Evolutionary conservation across 495 filamentous ascomycete genomes (phyloP), one percentile per base, ranked within the genome.

Genomic region (Lasiosphaeris hirsuta): DNA sequence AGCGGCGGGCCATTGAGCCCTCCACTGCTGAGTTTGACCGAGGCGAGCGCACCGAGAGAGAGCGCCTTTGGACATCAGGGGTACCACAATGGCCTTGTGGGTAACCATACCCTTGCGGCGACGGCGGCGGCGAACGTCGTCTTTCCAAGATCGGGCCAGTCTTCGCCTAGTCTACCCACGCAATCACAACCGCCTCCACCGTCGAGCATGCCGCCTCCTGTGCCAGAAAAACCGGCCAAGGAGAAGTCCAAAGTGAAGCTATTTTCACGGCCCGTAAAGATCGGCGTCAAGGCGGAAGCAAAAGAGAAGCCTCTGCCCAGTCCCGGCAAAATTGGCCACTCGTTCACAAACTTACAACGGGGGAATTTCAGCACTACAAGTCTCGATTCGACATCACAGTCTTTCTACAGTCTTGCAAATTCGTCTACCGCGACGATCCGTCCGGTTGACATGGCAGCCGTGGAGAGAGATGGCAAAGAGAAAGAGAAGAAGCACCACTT

Each of bases 91-190:
- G 86, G 86, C 15, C 64, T 85, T 1, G 56, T 85, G 0, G 88
- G 87, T n/a, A 86, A 81, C 49, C 80, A 85, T 63, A 78, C 75
- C 23, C 75, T 84, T 42, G 88, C 86, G 4, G 90, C 92, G 3
- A 85, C 90, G 2, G 85, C 90, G 4, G 92, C 92, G 3, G 92
- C 92, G 10, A 96, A 92, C 65, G 80, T 86, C 13, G 92, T 85
- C n/a, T 96, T 94, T 67, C 88, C 92, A 5, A 78, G 88, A 44
- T 78, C 80, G 69, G 62, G 73, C 17, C 75, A 78, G 51, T 63
- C 77, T 0, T 84, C 82, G 8, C 84, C 82, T 1, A 69, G 66
- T 11, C 56, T 78, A 36, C 64, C 77, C 35, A 51, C 76, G 11
- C 62, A 59, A 43, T 38, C 60, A 10, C 51, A 47, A 48, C 59